A percentile compares a stretch with the other conserved stretches of the same genome.
Conservation (phyloP, 2,329 filamentous ascomycete species). For the Emergomyces orientalis region DNA sequence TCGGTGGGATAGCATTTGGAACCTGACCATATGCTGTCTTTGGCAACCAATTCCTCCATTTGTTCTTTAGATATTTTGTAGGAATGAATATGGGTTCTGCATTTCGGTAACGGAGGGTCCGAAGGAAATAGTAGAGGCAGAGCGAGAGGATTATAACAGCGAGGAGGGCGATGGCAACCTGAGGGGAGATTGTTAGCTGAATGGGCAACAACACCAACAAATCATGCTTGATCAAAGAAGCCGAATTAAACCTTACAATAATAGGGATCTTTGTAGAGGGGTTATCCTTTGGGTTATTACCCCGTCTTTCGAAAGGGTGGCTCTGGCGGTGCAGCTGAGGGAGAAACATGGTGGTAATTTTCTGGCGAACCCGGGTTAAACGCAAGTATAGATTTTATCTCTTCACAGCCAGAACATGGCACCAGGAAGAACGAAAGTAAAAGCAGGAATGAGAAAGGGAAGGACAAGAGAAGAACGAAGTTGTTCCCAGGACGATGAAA, state of each 20-base stretch:
- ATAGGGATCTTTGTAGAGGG: not conserved
- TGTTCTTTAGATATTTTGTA: conserved; percentile 41
- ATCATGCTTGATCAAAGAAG: not conserved
- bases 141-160: conserved; percentile 23
- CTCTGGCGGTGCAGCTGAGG: not conserved
- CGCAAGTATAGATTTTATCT: not conserved
- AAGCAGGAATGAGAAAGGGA: not conserved
- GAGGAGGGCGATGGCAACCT: conserved; percentile 25
- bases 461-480: not conserved
- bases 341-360: conserved; percentile 1
- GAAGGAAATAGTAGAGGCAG: conserved; percentile 29
- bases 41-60: conserved; percentile 45
- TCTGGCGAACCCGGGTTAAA: not conserved
- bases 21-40: conserved; percentile 36
- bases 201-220: not conserved
- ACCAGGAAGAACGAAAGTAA: too few relatives aligned
- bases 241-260: not conserved
- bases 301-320: not conserved
- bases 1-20: conserved; percentile 17
- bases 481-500: not conserved
- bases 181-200: not conserved
- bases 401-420: conserved; percentile 5
- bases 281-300: not conserved
- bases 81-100: conserved; percentile 45
- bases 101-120: conserved; percentile 36